These are phyloP conservation scores for Diutina ranongensis DNA, from an alignment of 1,139 yeast genomes.

Conservation along the genomic window DNA sequence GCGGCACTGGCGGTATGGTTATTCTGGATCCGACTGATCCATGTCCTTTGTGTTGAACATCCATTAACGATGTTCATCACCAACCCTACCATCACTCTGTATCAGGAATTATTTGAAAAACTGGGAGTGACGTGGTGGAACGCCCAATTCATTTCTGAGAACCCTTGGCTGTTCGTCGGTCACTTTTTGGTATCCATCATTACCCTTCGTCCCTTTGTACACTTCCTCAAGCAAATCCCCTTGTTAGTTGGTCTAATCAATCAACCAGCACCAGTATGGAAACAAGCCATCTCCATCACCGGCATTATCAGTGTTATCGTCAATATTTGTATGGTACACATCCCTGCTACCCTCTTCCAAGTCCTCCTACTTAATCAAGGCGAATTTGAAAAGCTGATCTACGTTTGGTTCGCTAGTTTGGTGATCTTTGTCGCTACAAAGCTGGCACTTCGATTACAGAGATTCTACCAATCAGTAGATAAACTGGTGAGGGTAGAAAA, in stretches of 20 bases:
- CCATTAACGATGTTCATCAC: conserved; percentile 13
- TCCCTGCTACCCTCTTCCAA: background rate
- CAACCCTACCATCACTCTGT: conserved; percentile 9
- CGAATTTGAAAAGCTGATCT: background rate
- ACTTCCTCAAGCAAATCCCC: background rate
- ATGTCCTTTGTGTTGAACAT: conserved; percentile 17
- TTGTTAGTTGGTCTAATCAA: background rate
- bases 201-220: conserved; percentile 8
- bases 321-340: background rate
- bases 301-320: background rate
- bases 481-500: conserved; percentile 46
- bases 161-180: conserved; percentile 8
- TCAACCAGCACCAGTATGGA: background rate
- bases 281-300: background rate
- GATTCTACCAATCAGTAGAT: conserved; percentile 13
- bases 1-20: conserved; percentile 10
- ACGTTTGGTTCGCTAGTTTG: background rate
- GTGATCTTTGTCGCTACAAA: background rate
- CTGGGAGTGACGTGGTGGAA: background rate
- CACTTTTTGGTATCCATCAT: conserved; percentile 8
- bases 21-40: conserved; percentile 16
- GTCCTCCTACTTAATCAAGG: background rate
- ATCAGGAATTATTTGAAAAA: conserved; percentile 2
- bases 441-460: background rate
- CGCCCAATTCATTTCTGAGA: background rate